A percentile compares a stretch with the other conserved stretches of the same genome.
Evolutionary conservation across 31 red algal species (phyloP).

Genomic region (Porphyra umbilicalis): DNA sequence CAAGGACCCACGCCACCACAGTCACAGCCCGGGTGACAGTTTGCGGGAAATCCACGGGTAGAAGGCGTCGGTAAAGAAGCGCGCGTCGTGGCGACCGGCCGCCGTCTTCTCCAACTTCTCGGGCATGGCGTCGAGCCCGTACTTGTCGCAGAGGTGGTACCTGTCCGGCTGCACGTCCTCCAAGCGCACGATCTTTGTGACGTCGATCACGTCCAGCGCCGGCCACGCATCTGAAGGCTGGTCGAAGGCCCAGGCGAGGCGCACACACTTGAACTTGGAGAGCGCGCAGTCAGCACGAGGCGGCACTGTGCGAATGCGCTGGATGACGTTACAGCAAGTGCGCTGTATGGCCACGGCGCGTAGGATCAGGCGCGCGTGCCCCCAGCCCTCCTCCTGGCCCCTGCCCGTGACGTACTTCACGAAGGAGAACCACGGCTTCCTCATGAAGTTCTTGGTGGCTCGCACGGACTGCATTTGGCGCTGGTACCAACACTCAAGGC

Average conservation of each 20-base stretch:
- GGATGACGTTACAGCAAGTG: too few species aligned
- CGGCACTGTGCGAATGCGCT: neutral
- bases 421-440: neutral
- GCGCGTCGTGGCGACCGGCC: neutral
- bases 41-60: neutral
- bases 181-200: neutral
- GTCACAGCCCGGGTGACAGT: too few species aligned
- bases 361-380: too few species aligned
- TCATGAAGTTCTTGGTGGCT: neutral
- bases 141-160: neutral
- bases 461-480: neutral
- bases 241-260: neutral
- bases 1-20: too few species aligned
- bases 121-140: neutral
- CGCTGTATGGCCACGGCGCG: too few species aligned
- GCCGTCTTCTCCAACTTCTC: neutral
- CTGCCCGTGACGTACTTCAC: too few species aligned
- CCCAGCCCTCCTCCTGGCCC: too few species aligned
- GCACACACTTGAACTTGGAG: neutral
- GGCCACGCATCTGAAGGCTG: neutral
- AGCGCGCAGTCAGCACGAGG: neutral
- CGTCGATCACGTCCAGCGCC: neutral
- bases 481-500: too few species aligned
- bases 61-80: neutral
- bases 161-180: neutral